These are phyloP conservation scores for Tuber borchii DNA, from an alignment of 495 filamentous ascomycete genomes.

Conservation along the genomic window DNA sequence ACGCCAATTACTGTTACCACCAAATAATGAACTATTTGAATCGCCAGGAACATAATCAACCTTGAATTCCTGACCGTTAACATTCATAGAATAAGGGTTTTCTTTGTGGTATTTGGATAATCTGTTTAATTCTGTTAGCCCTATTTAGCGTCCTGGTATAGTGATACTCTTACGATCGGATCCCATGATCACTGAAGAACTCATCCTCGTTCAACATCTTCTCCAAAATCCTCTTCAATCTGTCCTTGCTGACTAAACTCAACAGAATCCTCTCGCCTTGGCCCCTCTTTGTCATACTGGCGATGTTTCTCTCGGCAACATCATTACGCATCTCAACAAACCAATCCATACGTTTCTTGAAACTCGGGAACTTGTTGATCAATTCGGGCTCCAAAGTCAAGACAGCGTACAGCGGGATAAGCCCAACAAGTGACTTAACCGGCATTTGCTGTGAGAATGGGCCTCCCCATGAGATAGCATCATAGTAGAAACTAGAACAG, in stretches of 20 bases:
- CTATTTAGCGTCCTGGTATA: background rate
- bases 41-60: slow-evolving; percentile 90
- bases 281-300: slow-evolving; percentile 78
- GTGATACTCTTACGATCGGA: slow-evolving; percentile 56
- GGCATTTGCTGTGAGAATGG: slow-evolving; percentile 89
- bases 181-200: slow-evolving; percentile 83
- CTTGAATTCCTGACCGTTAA: slow-evolving; percentile 82
- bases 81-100: slow-evolving; percentile 88
- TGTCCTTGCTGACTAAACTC: slow-evolving; percentile 80
- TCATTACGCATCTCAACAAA: slow-evolving; percentile 81
- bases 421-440: slow-evolving; percentile 80
- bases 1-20: slow-evolving; percentile 96
- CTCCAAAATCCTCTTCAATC: slow-evolving; percentile 74
- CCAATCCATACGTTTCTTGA: slow-evolving; percentile 88
- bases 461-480: slow-evolving; percentile 91
- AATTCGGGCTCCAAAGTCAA: slow-evolving; percentile 87
- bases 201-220: slow-evolving; percentile 92
- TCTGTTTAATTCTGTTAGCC: slow-evolving; percentile 17
- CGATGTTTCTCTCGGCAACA: slow-evolving; percentile 83
- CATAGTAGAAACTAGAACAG: slow-evolving; percentile 76
- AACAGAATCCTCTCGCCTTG: slow-evolving; percentile 81
- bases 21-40: slow-evolving; percentile 87
- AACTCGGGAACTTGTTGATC: slow-evolving; percentile 84
- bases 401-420: slow-evolving; percentile 89
- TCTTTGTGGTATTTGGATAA: slow-evolving; percentile 89